Evolutionary conservation across 202 grass and related monocot genomes (phyloP), one percentile per base, ranked within the genome.

Genomic region (Alloteropsis angusta): DNA sequence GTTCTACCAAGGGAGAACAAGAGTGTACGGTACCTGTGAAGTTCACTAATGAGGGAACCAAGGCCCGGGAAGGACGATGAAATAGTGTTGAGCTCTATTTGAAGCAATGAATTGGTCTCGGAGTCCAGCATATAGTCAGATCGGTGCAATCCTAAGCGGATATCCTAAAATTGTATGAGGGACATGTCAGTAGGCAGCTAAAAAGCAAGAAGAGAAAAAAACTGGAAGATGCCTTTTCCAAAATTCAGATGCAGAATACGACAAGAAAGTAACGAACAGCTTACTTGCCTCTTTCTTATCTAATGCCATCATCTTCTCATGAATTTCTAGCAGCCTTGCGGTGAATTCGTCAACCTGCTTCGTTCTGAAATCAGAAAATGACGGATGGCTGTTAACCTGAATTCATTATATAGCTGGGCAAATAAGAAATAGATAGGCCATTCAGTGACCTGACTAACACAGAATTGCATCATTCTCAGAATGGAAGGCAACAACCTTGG

Each of bases 41-140:
- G 95, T 74, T 98, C 75, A 44, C 87, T 88, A 19, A 98, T 85
- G 41, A 94, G 83, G 42, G 83, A 82, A 66, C 95, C 82, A 88
- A 98, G 95, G 77, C 95, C 91, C 82, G 95, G 81, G 78, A 98
- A 98, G 30, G 95, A 98, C 60, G 92, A 88, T 64, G 95, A 94
- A 79, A 98, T 90, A 42, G 91, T 94, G 66, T 94, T 97, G 59
- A 94, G 87, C 77, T 97, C 95, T 58, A 97, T 94, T 90, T 97
- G 91, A 78, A 92, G 80, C 83, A 97, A 87, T 55, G 87, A 89
- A 60, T 94, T 93, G 52, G 91, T 97, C 77, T 84, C 91, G 75
- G 91, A 85, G 88, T 97, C 94, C 57, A 97, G 55, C 95, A 97
- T 97, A 86, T 97, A 97, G 84, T 97, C 95, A 64, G 95, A 97